Base-by-base conservation (phyloP, 306 rosid genomes). In the Dalbergia cochinchinensis region DNA sequence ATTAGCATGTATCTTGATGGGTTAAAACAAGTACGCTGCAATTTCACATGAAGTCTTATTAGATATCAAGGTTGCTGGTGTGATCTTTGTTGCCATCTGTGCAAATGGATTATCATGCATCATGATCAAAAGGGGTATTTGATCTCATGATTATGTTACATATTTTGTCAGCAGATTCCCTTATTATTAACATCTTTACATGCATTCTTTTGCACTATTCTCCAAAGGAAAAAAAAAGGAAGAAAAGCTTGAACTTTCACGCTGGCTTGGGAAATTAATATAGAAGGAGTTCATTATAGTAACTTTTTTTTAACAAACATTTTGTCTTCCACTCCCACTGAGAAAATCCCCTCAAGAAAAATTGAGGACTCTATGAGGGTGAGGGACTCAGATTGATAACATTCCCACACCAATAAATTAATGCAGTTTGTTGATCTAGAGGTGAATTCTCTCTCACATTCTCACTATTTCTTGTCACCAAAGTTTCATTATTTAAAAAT, bases 101-200 rank as follows among this genome's bases (percentile, higher is more conserved):
- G 71, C 44, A 47, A 70, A 63, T 80, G 84, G 72, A 71, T 84
- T 45, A 58, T 44, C 54, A 44, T 47, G 13, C 66, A 71, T 55
- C 62, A 73, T 58, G 72, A 47, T 76, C 7, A 22, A 22, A 37
- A 20, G 50, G 20, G 54, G 61, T 8, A 54, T 45, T 80, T 41
- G 22, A 70, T 55, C 73, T 42, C 31, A 47, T 81, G 58, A 48
- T 45, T 57, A 44, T 50, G 48, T 19, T 63, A 6, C 66, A 71
- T 37, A 62, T 71, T 26, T 39, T 54, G 53, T 53, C 51, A 4
- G 58, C 50, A 39, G 13, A 59, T 59, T 67, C 47, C 55, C 45
- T 39, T 59, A 55, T 9, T 61, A 70, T 51, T 82, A 41, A 69
- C 41, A 70, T 13, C 11, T 76, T 77, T 73, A 22, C 42, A 35